Base-by-base conservation (phyloP, 257 asterid species). In the Voacanga thouarsii region DNA sequence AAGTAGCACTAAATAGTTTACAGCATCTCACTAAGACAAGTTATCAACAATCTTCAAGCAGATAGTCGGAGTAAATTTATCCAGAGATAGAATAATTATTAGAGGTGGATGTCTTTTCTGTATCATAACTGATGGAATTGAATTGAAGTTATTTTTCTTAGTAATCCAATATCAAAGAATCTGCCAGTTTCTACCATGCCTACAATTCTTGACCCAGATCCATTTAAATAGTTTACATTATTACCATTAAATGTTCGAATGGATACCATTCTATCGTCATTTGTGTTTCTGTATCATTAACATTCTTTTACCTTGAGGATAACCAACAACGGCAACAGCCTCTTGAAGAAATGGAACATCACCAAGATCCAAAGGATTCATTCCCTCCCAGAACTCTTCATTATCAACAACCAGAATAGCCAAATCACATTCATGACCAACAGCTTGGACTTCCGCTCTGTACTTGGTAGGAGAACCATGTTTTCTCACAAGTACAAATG, bases 321-420 rank as follows among this genome's bases (percentile, higher is more conserved):
- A 95, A 83, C 99, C 98, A 77, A 95, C 98, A 77, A 95, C 97
- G 60, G 98, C 92, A 74, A 95, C 98, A 78, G 98, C 97, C 87
- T 95, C 98, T 86, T 95, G 97, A 66, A 95, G 89, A 88, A 89
- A 95, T n/a, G 99, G 99, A 79, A 92, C 80, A 67, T 91, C 97
- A 77, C 98, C 97, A 71, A 95, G 90, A 88, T 92, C 98, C 85
- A 95, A 82, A 65, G 85, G 82, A 79, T 77, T 86, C 91, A 88
- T 90, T 74, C 96, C 98, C 76, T 90, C 94, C 98, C 99, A 95
- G 82, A 95, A 95, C 74, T 95, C 97, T 79, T 87, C 97, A 79
- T 83, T 88, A 75, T 90, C 96, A 79, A 95, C 97, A 43, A 84
- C 85, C 87, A 95, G 82, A 76, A 93, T 90, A 81, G 99, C 99